Base-by-base conservation (phyloP, 306 rosid genomes). In the Carpinus fangiana region DNA sequence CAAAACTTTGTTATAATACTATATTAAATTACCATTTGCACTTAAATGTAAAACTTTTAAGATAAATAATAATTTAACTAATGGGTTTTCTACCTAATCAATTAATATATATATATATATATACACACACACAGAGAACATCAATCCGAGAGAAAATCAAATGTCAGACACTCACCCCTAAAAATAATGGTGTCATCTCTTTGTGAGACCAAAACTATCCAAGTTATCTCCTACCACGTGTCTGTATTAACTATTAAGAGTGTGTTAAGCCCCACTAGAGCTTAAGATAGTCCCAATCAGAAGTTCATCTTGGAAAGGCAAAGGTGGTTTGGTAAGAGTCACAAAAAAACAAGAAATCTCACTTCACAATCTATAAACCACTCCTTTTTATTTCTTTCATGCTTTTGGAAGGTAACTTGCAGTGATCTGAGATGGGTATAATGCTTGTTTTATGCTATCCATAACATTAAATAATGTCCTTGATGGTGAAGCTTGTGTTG, bases 201-300 rank as follows among this genome's bases (percentile, higher is more conserved):
- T 82, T 82, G 81, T 69, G 89, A 70, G 89, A 86, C 87, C 84
- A 80, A 86, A 76, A 56, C 73, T 36, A 73, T 82, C 62, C 67
- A 38, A 13, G 20, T 46, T 62, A 81, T 74, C 78, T 56, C 55
- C 21, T 73, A 78, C 81, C 88, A 85, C 65, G 83, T 78, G 88
- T 78, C 21, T 16, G 21, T 18, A 65, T 84, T 52, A 77, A 80
- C 43, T 38, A 38, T 38, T 38, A 38, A 38, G 43, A 38, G 43
- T 4, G 43, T 38, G 43, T 38, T 38, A 38, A 38, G 43, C 74
- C 87, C 80, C 57, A 73, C 71, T 4, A 18, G 57, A 60, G 78
- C 78, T 76, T 76, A 79, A 57, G 65, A 71, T 72, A 60, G 81
- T 82, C 74, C 71, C 72, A 70, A 77, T 85, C 88, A 82, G 21